Base-by-base conservation (phyloP, 1,284 basidiomycete genomes). In the Ceratobasidium sp. region DNA sequence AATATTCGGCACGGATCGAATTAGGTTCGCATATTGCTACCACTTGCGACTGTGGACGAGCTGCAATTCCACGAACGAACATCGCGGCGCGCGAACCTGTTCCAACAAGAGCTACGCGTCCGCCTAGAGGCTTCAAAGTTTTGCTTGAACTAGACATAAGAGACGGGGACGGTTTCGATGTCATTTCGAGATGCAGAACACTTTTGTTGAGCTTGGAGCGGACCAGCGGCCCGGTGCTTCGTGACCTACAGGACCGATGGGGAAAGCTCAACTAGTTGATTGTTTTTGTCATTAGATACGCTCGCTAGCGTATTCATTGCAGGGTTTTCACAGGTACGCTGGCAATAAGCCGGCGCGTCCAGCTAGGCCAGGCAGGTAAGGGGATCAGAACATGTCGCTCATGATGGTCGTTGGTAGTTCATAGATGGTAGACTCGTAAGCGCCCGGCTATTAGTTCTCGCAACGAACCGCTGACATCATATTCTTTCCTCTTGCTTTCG, bases 21-120 rank as follows among this genome's bases (percentile, higher is more conserved):
- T 90, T 90, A 64, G 88, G 86, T 81, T 90, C 89, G 81, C 88
- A 89, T 76, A 90, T 82, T 12, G 88, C 89, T 5, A 90, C 88
- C 53, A 90, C 64, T 49, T 77, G 83, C 51, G 78, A 79, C 15
- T 83, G 79, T 0, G 87, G 85, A 2, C 87, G 86, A 26, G 83
- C 85, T 10, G 72, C 66, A 66, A 70, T 75, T 49, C 56, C 87
- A 18, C 86, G 85, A 3, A 88, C 83, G 83, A 86, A 88, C 85
- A 88, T 87, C 42, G 86, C 85, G 10, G 87, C 87, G 49, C 87
- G 85, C 75, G 83, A 85, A 18, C 87, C 87, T 15, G 86, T 86
- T 40, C 87, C 87, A 20, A 88, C 85, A 58, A 87, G 83, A 28
- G 86, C 86, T 51, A 87, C 84, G 58, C 86, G 85, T 23, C 85